Evolutionary conservation across 768 basidiomycete genomes (phyloP).

Genomic region (Crucibulum laeve): DNA sequence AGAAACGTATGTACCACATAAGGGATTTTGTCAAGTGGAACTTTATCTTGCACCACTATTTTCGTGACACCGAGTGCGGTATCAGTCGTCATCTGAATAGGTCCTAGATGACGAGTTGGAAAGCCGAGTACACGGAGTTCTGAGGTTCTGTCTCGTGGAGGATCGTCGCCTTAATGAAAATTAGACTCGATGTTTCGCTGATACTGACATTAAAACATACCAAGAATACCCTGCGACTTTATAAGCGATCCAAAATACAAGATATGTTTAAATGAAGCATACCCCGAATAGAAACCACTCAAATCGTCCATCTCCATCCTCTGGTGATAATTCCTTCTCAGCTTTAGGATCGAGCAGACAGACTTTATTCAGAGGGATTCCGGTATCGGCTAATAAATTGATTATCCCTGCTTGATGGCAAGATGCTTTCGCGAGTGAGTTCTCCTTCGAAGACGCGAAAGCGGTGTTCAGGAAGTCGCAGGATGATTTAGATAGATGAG

Average conservation of each 20-base stretch:
- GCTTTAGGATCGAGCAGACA: slow-evolving; percentile 96
- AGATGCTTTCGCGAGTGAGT: slow-evolving; percentile 29
- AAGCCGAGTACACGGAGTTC: slow-evolving; percentile 87
- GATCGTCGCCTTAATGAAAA: slow-evolving; percentile 74
- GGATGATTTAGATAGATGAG: slow-evolving; percentile 78
- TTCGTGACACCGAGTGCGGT: slow-evolving; percentile 93
- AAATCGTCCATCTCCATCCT: slow-evolving; percentile 73
- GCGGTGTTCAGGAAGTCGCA: slow-evolving; percentile 41
- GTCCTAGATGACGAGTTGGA: slow-evolving; percentile 78
- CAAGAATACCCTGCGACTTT: slow-evolving; percentile 29
- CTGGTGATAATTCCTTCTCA: slow-evolving; percentile 58
- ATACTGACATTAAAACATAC: slow-evolving; percentile 13
- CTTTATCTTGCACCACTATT: slow-evolving; percentile 72
- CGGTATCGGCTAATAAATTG: slow-evolving; percentile 47
- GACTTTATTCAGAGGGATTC: slow-evolving; percentile 51
- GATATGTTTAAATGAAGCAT: slow-evolving; percentile 19
- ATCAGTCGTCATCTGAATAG: slow-evolving; percentile 97
- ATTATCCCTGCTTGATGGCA: slow-evolving; percentile 51
- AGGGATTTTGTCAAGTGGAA: slow-evolving; percentile 66
- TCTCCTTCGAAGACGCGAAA: slow-evolving; percentile 17
- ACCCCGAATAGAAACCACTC: slow-evolving; percentile 91
- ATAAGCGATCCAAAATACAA: neutral
- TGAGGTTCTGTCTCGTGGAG: slow-evolving; percentile 88
- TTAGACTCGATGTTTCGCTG: neutral
- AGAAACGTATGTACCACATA: slow-evolving; percentile 47